Evolutionary conservation across 345 rosid species (phyloP), one percentile per base, ranked within the genome.

Genomic region (Syzygium oleosum): DNA sequence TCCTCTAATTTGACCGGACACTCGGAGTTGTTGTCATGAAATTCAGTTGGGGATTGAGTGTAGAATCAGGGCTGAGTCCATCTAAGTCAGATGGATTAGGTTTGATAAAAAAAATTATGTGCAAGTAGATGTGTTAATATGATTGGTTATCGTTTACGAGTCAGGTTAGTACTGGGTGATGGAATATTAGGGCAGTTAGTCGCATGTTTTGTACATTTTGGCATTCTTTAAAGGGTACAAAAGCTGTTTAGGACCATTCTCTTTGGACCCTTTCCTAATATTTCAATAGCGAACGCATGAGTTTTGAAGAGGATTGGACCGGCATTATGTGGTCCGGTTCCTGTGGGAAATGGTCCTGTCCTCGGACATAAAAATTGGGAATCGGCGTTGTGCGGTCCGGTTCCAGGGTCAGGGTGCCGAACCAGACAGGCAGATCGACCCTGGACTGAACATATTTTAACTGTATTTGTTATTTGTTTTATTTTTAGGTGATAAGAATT

Each of bases 301-400:
- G 17, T 65, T 52, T n/a, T 29, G 11, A 16, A 65, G 8, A 65
- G 43, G 78, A 31, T 27, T 27, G 14, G 7, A 59, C 7, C 1
- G 2, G 5, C n/a, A 23, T 1, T 4, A 12, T 23, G n/a, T 1
- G n/a, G n/a, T 56, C 3, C 13, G 2, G 0, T 25, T 59, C 29
- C 7, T 0, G 46, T 6, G 46, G 46, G 46, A 43, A 43, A 43
- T 43, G 46, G 1, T 43, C 46, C 7, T 7, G 46, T 43, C 7
- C 0, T 6, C 7, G 7, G 7, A 5, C 46, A 43, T 43, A 43
- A 43, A 43, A 43, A 43, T 43, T 43, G 7, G 46, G 46, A 43
- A 43, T 43, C 1, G 2, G 2, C 13, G 10, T 0, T 4, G 13
- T 23, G n/a, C 0, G 13, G n/a, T 56, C 3, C n/a, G 2, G 0